Evolutionary conservation across 345 rosid genomes (phyloP).

Genomic region (Citrus hindsii): DNA sequence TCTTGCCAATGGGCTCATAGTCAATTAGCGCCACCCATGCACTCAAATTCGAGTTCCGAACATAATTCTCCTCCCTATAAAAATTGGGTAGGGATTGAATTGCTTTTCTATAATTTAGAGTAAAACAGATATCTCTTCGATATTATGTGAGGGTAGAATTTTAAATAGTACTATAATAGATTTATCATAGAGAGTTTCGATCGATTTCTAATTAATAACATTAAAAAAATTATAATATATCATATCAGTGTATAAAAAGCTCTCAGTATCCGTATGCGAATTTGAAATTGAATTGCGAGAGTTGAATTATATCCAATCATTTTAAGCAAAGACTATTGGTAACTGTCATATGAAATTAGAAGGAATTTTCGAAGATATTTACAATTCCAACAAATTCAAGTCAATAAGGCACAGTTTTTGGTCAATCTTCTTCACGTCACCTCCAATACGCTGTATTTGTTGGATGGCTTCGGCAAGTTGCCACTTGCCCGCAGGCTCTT

Average conservation of each 20-base stretch:
- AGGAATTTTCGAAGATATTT: background rate
- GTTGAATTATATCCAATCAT: background rate
- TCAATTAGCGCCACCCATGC: too few species aligned
- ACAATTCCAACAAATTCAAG: background rate
- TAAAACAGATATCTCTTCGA: fast-evolving
- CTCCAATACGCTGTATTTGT: background rate
- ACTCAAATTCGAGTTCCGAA: too few species aligned
- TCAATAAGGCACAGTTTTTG: background rate
- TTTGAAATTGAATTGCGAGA: background rate
- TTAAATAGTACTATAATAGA: fast-evolving
- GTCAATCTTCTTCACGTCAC: background rate
- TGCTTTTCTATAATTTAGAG: fast-evolving
- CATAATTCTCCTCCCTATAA: too few species aligned
- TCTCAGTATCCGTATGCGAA: too few species aligned
- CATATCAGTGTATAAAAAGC: too few species aligned
- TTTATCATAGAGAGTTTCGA: fast-evolving
- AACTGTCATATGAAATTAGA: background rate
- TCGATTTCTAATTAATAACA: fast-evolving
- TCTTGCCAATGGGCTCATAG: too few species aligned
- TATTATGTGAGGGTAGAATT: too few species aligned
- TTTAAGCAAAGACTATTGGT: background rate
- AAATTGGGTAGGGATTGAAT: too few species aligned
- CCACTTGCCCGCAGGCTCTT: background rate
- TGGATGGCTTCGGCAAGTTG: background rate
- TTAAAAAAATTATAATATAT: too few species aligned